phyloP scores from a whole-genome alignment of 1,284 basidiomycete genomes.

The Cutaneotrichosporon sp. region DNA sequence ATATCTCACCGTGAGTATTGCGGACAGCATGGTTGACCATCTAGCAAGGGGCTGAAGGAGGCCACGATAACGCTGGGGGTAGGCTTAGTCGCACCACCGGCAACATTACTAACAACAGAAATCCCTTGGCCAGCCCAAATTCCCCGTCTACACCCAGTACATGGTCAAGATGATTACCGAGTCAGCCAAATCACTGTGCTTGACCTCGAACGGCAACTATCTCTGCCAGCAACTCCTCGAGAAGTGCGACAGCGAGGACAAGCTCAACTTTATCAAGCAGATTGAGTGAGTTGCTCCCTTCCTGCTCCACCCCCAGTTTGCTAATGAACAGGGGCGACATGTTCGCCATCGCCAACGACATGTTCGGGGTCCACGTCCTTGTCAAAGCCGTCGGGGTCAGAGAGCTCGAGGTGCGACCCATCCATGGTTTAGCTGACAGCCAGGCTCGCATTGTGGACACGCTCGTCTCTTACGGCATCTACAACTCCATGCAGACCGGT shows the following conservation, averaged over 20 bases:
- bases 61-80: slow-evolving; percentile 43
- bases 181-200: slow-evolving; percentile 44
- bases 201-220: slow-evolving; percentile 49
- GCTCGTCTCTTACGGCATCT: slow-evolving; percentile 41
- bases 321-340: slow-evolving; percentile 34
- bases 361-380: slow-evolving; percentile 50
- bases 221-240: slow-evolving; percentile 50
- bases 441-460: slow-evolving; percentile 39
- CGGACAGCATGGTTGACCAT: neutral
- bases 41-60: slow-evolving; percentile 26
- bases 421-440: neutral
- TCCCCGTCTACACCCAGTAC: slow-evolving; percentile 15
- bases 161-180: slow-evolving; percentile 41
- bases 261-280: slow-evolving; percentile 39
- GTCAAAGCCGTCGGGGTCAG: slow-evolving; percentile 44
- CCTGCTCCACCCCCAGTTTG: too few relatives aligned
- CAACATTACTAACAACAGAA: neutral
- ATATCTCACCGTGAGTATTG: slow-evolving; percentile 34
- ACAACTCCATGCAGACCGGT: slow-evolving; percentile 48
- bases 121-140: slow-evolving; percentile 17
- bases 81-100: too few relatives aligned
- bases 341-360: slow-evolving; percentile 47
- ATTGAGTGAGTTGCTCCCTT: slow-evolving; percentile 42
- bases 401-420: slow-evolving; percentile 41
- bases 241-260: slow-evolving; percentile 38